Evolutionary conservation across 495 filamentous ascomycete genomes (phyloP), one percentile per base, ranked within the genome.

Genomic region (Trichocladium uniseriatum): DNA sequence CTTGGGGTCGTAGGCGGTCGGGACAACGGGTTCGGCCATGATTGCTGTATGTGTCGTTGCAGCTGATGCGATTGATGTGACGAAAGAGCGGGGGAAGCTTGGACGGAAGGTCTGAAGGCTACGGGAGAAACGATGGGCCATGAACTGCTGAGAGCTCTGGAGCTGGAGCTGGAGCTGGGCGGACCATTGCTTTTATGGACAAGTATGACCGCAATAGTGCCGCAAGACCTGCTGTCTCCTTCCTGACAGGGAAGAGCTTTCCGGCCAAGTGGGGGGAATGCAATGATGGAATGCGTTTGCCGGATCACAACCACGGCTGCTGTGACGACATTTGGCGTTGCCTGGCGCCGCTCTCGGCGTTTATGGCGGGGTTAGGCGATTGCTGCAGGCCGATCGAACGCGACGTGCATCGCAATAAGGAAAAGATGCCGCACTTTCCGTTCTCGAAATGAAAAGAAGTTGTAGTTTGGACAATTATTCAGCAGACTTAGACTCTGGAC

Each of bases 1-100:
- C 61, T 79, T 73, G 43, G 78, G 79, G 22, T 69, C 63, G 47
- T 71, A 71, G 42, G 66, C 63, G 22, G 61, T 67, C 20, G 54
- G 53, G 20, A 71, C 67, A n/a, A 58, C 53, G 1, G 64, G 59
- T 27, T 58, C 48, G 46, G 20, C 28, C 55, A 59, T 60, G 48
- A 22, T 35, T 38, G 24, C 16, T 18, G 59, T 58, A 38, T 38
- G 35, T 50, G 52, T 53, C 39, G 27, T 50, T 58, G 58, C 37
- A 47, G 44, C 29, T 19, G 9, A 14, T 16, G 42, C 31, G 6
- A 19, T 14, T 4, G 16, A 10, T 14, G 9, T 11, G 10, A 35
- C 18, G 20, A n/a, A 11, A n/a, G n/a, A n/a, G n/a, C n/a, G n/a
- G n/a, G n/a, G n/a, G n/a, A n/a, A n/a, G n/a, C n/a, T n/a, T n/a